Evolutionary conservation across 2,329 filamentous ascomycete genomes (phyloP), one percentile per base, ranked within the genome.

Genomic region (Trichophyton schoenleinii): DNA sequence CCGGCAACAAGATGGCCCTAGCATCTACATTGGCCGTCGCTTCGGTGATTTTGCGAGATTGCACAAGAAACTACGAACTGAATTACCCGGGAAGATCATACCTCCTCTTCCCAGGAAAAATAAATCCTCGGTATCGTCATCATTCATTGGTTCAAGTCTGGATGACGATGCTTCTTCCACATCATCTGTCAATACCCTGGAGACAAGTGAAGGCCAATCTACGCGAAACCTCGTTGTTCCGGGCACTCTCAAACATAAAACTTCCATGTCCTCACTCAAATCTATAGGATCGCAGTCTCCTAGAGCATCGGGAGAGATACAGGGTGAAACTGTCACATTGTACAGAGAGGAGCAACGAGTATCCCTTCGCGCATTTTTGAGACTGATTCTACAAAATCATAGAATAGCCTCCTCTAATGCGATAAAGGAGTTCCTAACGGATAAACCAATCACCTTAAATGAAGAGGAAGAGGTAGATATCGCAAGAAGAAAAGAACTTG

Each of bases 51-150:
- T 99, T 71, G 81, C 78, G 28, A 84, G 83, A 65, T 79, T 99
- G 63, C 86, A 95, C 72, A 92, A 87, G 73, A 82, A 82, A 65
- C 74, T 99, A 63, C 85, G 88, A 41, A 83, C 86, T 11, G 94
- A 99, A 74, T 80, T 97, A 60, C 94, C 94, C 0, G 94, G 94
- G 18, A 95, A 95, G 69, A 83, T 96, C 4, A 79, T 99, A 2
- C 89, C 91, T 9, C 84, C 90, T 0, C 77, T 97, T 58, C 94
- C 94, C 0, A 87, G 87, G 71, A 97, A 97, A 81, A 96, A 96
- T 74, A 95, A 92, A 74, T 86, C 86, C 65, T 86, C 85, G 1
- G 85, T 86, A 1, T 78, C 87, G 5, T 80, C 83, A 0, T 79
- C 78, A 28, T 71, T 87, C 22, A 74, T 86, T 46, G 82, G 81